A percentile compares a stretch with the other conserved stretches of the same genome.
These are phyloP conservation scores for Podospora appendiculata DNA, from an alignment of 495 filamentous ascomycete genomes.

Conservation along the genomic window DNA sequence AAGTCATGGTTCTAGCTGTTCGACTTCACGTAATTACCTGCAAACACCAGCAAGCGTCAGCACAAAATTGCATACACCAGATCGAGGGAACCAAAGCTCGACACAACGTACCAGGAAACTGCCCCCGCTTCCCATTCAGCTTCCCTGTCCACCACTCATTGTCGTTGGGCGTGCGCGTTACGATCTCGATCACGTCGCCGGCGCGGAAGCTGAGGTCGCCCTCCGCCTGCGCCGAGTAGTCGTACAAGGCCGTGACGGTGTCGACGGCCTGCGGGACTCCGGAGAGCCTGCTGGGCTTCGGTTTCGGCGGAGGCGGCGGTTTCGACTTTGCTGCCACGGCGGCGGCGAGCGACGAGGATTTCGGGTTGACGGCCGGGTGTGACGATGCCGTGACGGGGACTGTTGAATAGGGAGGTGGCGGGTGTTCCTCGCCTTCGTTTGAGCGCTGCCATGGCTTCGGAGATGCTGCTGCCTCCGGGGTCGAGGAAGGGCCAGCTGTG, in stretches of 20 bases:
- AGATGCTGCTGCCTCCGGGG: conserved; percentile 2
- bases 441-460: conserved; percentile 18
- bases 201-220: conserved; percentile 87
- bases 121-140: conserved; percentile 68
- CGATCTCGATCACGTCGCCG: conserved; percentile 87
- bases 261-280: conserved; percentile 72
- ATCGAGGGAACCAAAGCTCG: neutral
- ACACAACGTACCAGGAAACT: conserved; percentile 75
- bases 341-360: conserved; percentile 36
- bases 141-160: conserved; percentile 97
- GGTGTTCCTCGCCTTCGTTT: conserved; percentile 18
- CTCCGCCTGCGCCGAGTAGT: conserved; percentile 93
- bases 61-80: too few species aligned
- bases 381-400: neutral
- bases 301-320: conserved; percentile 73
- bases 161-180: conserved; percentile 68
- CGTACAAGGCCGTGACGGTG: conserved; percentile 79
- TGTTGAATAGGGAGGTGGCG: conserved; percentile 53
- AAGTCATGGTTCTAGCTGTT: conserved; percentile 11
- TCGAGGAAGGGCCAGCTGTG: conserved; percentile 26
- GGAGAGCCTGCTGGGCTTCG: conserved; percentile 26
- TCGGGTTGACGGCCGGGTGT: conserved; percentile 8
- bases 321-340: conserved; percentile 75
- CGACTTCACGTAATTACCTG: conserved; percentile 39
- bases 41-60: neutral